Evolutionary conservation across 23 red algal genomes (phyloP).

Genomic region (Pyropia yezoensis): DNA sequence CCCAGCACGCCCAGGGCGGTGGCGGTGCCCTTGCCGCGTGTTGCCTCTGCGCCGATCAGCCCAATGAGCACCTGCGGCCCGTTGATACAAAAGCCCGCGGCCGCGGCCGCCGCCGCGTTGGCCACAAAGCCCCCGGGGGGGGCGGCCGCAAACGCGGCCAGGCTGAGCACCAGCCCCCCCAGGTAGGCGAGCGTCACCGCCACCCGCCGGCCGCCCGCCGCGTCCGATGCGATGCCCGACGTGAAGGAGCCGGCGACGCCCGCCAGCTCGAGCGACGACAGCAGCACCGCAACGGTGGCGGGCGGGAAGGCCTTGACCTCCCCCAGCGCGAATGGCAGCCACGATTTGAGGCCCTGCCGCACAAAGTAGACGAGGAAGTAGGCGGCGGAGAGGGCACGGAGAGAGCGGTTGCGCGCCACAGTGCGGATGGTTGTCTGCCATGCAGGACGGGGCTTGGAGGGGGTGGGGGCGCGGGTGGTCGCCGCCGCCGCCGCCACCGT

Average conservation of each 20-base stretch:
- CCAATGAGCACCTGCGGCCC: slow-evolving; percentile 75
- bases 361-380: slow-evolving; percentile 84
- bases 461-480: neutral
- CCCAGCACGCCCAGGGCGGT: slow-evolving; percentile 73
- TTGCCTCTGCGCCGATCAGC: slow-evolving; percentile 62
- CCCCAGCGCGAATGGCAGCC: slow-evolving; percentile 54
- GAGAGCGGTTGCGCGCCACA: slow-evolving; percentile 37
- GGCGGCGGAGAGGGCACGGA: slow-evolving; percentile 50
- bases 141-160: slow-evolving; percentile 5
- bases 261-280: slow-evolving; percentile 59
- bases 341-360: slow-evolving; percentile 42
- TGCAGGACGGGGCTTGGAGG: too few relatives aligned
- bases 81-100: slow-evolving; percentile 61
- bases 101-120: slow-evolving; percentile 10
- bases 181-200: slow-evolving; percentile 40
- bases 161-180: slow-evolving; percentile 6
- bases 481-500: neutral
- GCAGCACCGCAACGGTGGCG: slow-evolving; percentile 34
- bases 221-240: slow-evolving; percentile 54
- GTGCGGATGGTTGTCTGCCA: slow-evolving; percentile 31
- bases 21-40: slow-evolving; percentile 28
- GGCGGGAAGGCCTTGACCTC: slow-evolving; percentile 24
- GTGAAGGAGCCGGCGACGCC: slow-evolving; percentile 68
- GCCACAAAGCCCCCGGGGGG: slow-evolving; percentile 1
- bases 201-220: slow-evolving; percentile 28